These are phyloP conservation scores for Fusarium cicatricum DNA, from an alignment of 2,329 filamentous ascomycete species.

Conservation along the genomic window DNA sequence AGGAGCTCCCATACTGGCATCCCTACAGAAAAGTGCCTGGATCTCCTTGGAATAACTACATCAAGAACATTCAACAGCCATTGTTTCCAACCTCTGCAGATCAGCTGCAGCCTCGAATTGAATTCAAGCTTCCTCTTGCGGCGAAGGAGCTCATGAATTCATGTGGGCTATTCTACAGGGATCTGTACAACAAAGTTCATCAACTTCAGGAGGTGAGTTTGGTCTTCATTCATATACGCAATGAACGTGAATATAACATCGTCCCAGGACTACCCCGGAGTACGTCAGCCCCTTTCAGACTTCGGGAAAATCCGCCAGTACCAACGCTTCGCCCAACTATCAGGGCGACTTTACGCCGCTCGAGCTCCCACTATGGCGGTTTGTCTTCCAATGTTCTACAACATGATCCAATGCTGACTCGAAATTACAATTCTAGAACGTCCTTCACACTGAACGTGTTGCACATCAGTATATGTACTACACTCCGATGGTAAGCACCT, in stretches of 20 bases:
- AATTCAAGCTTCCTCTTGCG: constrained; percentile 20
- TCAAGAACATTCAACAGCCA: constrained; percentile 24
- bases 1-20: constrained; percentile 27
- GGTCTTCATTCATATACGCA: no score
- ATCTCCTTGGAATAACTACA: constrained; percentile 38
- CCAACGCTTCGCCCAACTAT: no score
- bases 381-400: no score
- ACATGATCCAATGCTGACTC: not conserved
- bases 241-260: no score
- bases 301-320: no score
- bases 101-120: not conserved
- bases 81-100: constrained; percentile 1
- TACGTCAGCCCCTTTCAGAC: no score
- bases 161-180: no score
- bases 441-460: not conserved
- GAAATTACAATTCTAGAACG: not conserved
- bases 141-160: constrained; percentile 1
- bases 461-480: constrained; percentile 8
- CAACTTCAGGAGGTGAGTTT: no score
- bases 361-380: no score
- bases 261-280: no score
- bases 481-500: constrained; percentile 18
- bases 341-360: no score
- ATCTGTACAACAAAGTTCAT: no score
- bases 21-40: constrained; percentile 32